These are phyloP conservation scores for Neurospora sp. DNA, from an alignment of 495 filamentous ascomycete species.

Conservation along the genomic window DNA sequence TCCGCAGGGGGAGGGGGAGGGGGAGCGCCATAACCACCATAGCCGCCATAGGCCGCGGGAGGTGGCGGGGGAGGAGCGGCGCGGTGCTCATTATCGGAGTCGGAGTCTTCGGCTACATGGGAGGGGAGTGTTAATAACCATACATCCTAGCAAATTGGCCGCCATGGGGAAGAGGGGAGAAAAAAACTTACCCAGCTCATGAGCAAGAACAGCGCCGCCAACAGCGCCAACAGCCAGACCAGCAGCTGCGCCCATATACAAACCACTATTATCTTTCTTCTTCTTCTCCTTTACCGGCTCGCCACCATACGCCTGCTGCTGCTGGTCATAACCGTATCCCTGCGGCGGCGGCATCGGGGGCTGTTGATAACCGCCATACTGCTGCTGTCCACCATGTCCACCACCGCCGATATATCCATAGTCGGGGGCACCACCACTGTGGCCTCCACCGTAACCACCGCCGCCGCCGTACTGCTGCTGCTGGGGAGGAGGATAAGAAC, in stretches of 20 bases:
- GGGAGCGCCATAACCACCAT: constrained; percentile 13
- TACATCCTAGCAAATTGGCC: background rate
- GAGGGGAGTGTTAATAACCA: constrained; percentile 5
- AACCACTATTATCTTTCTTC: constrained; percentile 28
- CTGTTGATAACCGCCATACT: constrained; percentile 12
- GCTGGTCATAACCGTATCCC: constrained; percentile 20
- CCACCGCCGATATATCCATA: background rate
- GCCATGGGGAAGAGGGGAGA: background rate
- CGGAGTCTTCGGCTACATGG: constrained; percentile 14
- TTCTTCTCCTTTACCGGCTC: constrained; percentile 29
- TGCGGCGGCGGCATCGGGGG: constrained; percentile 19
- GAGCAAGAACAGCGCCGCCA: constrained; percentile 45
- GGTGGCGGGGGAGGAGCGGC: constrained; percentile 1
- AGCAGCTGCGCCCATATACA: constrained; percentile 40
- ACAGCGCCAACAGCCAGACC: constrained; percentile 47
- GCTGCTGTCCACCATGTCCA: constrained; percentile 6
- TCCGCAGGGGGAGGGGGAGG: constrained; percentile 15
- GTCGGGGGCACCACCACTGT: background rate
- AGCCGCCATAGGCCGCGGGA: constrained; percentile 16
- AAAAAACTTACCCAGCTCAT: constrained; percentile 39
- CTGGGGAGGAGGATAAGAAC: background rate
- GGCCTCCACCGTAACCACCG: background rate
- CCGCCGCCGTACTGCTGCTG: constrained; percentile 2
- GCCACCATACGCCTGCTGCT: constrained; percentile 18
- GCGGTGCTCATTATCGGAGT: constrained; percentile 15